A percentile compares a stretch with the other conserved stretches of the same genome.
phyloP scores from a whole-genome alignment of 1,284 basidiomycete species.

The Cryptococcus sp. region DNA sequence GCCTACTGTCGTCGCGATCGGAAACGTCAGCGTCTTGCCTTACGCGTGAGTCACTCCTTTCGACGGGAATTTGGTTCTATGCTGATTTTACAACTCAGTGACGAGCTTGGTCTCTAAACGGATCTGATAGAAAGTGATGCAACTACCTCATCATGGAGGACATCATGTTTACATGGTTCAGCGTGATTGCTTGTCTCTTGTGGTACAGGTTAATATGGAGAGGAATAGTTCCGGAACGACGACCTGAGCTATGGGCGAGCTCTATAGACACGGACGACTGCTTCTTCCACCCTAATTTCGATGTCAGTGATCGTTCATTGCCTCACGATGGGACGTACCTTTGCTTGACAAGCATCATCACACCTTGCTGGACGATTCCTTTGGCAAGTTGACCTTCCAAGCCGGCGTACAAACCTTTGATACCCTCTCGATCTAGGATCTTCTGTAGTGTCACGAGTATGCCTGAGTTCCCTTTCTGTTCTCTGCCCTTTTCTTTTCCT shows the following conservation, averaged over 20 bases:
- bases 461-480: conserved; percentile 7
- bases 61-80: not conserved
- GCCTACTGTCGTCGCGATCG: conserved; percentile 83
- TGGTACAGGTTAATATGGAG: not conserved
- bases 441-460: conserved; percentile 23
- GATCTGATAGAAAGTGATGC: conserved; percentile 17
- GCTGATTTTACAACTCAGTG: conserved; percentile 43
- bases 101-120: conserved; percentile 76
- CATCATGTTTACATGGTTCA: conserved; percentile 6
- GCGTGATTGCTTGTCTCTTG: not conserved
- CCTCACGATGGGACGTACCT: conserved; percentile 29
- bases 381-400: conserved; percentile 80
- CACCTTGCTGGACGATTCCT: conserved; percentile 61
- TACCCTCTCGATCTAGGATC: conserved; percentile 71
- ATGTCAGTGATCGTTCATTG: not conserved
- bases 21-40: conserved; percentile 73
- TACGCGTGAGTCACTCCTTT: conserved; percentile 59
- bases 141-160: conserved; percentile 6
- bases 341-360: conserved; percentile 54
- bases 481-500: conserved; percentile 14
- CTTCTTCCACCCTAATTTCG: conserved; percentile 32
- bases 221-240: not conserved
- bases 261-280: conserved; percentile 20
- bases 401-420: conserved; percentile 78
- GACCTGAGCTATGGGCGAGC: conserved; percentile 8